Conservation (phyloP, 352 stramenopile genomes). For the Hyaloperonospora arabidopsidis region DNA sequence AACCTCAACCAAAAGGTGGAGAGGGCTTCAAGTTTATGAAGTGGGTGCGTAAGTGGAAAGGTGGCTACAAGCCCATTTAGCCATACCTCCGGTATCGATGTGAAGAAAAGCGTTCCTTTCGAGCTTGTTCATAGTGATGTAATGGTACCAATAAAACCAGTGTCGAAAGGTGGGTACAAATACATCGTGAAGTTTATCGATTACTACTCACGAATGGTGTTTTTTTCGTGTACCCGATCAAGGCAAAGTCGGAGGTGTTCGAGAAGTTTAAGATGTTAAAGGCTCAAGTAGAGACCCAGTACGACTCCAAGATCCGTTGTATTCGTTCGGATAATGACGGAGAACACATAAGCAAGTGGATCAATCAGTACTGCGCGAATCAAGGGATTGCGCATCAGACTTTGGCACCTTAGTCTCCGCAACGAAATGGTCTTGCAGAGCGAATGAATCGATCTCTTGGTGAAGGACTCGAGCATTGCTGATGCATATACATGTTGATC, state of each 20-base stretch:
- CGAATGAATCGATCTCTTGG: no score
- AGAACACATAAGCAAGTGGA: neutral
- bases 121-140: conserved; percentile 18
- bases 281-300: neutral
- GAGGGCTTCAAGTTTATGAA: no score
- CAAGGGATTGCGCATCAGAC: neutral
- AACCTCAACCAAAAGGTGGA: no score
- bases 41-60: neutral
- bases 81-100: neutral
- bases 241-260: conserved; percentile 4
- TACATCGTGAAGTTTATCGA: conserved; percentile 24
- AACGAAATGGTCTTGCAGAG: no score
- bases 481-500: neutral
- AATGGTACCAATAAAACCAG: conserved; percentile 8
- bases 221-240: conserved; percentile 6
- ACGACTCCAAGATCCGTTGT: neutral
- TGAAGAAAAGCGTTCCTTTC: neutral
- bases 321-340: neutral
- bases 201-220: conserved; percentile 12
- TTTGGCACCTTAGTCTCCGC: no score
- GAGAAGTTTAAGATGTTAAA: conserved; percentile 4
- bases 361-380: neutral
- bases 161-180: conserved; percentile 4
- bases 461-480: neutral
- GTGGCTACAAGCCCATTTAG: neutral